These are phyloP conservation scores for Hypholoma sublateritium DNA, from an alignment of 768 basidiomycete genomes.

Conservation along the genomic window DNA sequence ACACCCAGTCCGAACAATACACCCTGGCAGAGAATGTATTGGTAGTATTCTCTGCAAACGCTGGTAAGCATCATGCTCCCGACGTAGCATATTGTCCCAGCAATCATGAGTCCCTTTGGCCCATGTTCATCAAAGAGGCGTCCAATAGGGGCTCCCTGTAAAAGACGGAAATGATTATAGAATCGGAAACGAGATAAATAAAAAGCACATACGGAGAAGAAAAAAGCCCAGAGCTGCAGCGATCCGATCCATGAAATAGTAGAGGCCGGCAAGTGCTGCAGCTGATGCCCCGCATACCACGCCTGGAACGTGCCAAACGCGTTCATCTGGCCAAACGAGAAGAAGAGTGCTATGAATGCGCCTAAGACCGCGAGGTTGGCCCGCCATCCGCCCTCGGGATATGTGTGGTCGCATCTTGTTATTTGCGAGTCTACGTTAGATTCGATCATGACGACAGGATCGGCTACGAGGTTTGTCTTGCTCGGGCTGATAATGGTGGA, in stretches of 20 bases:
- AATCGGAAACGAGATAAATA: background rate
- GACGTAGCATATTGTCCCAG: conserved; percentile 49
- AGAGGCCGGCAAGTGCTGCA: conserved; percentile 47
- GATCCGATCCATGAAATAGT: conserved; percentile 74
- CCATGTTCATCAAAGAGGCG: conserved; percentile 61
- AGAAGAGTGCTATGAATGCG: conserved; percentile 65
- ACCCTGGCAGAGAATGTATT: conserved; percentile 64
- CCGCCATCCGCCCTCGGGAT: conserved; percentile 30
- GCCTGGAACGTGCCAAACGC: conserved; percentile 73
- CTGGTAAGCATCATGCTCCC: conserved; percentile 62
- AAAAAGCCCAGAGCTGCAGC: conserved; percentile 67
- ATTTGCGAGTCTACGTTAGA: background rate
- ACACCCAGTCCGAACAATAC: conserved; percentile 65
- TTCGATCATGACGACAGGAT: background rate
- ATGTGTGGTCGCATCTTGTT: conserved; percentile 4
- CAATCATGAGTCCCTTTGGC: conserved; percentile 49
- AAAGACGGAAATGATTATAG: background rate
- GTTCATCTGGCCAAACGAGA: conserved; percentile 70
- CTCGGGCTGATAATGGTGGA: background rate
- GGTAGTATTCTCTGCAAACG: conserved; percentile 54
- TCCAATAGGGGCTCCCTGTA: conserved; percentile 63
- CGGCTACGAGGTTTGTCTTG: background rate
- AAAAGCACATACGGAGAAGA: conserved; percentile 54
- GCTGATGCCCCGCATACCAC: conserved; percentile 64
- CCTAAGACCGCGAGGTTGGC: conserved; percentile 57